These are phyloP conservation scores for Balakata baccata DNA, from an alignment of 345 rosid genomes.

Conservation along the genomic window DNA sequence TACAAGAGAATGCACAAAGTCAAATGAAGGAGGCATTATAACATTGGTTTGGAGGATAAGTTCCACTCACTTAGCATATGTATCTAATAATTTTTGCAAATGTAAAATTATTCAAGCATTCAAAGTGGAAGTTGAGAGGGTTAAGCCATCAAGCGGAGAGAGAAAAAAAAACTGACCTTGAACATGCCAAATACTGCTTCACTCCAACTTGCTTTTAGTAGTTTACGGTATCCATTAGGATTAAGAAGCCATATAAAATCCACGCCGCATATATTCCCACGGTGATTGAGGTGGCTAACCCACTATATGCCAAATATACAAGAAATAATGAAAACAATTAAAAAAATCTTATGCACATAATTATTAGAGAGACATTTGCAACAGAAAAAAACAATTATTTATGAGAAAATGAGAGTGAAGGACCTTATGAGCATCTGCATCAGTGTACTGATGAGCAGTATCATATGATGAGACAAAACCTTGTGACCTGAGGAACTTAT, in stretches of 20 bases:
- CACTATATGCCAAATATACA: conserved; percentile 21
- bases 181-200: conserved; percentile 97
- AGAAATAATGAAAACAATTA: conserved; percentile 16
- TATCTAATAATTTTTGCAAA: neutral
- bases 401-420: neutral
- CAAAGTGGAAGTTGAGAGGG: neutral
- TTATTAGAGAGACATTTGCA: neutral
- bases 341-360: neutral
- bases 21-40: neutral
- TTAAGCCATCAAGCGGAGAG: neutral
- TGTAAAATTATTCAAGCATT: neutral
- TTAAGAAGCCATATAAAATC: conserved; percentile 39
- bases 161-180: conserved; percentile 48
- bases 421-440: conserved; percentile 33
- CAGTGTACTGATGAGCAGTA: conserved; percentile 31
- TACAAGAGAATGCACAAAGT: neutral
- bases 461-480: conserved; percentile 34
- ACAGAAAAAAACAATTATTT: neutral
- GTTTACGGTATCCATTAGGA: conserved; percentile 67
- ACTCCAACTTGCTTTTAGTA: conserved; percentile 82
- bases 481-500: conserved; percentile 32
- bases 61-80: neutral
- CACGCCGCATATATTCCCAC: conserved; percentile 27
- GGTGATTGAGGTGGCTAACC: conserved; percentile 30
- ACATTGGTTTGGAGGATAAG: neutral